Evolutionary conservation across 129 eudicot genomes (phyloP).

Genomic region (Tanacetum coccineum): DNA sequence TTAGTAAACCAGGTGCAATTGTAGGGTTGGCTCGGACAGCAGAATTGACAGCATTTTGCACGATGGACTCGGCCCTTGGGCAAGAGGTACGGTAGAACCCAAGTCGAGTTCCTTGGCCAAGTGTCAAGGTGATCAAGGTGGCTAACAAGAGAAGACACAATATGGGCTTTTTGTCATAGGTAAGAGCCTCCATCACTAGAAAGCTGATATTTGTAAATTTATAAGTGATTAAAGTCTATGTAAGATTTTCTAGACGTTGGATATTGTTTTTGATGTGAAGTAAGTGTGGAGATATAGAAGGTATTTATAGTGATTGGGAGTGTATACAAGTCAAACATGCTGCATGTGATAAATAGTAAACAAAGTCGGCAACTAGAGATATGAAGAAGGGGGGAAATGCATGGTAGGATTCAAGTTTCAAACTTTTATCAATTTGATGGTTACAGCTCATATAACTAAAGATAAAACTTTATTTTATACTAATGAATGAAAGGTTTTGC

Average conservation of each 20-base stretch:
- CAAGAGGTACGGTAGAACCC: constrained; percentile 49
- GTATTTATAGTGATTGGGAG: constrained; percentile 6
- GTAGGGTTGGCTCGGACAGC: constrained; percentile 35
- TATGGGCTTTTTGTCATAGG: not conserved
- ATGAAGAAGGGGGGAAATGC: not conserved
- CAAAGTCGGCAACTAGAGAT: constrained; percentile 15
- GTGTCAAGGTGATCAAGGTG: constrained; percentile 14
- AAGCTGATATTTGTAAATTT: not conserved
- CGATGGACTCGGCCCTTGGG: constrained; percentile 51
- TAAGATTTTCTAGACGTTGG: not conserved
- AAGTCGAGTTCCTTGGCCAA: constrained; percentile 36
- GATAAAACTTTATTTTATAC: too few species aligned
- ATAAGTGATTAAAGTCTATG: too few species aligned
- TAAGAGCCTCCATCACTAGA: constrained; percentile 7
- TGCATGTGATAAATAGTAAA: constrained; percentile 17
- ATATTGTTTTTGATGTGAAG: constrained; percentile 6
- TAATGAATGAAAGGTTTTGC: too few species aligned
- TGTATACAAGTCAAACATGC: constrained; percentile 13
- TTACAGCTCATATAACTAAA: constrained; percentile 3
- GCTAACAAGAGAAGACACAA: constrained; percentile 29
- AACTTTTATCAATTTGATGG: constrained; percentile 1
- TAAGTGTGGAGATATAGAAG: not conserved
- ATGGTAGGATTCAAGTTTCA: not conserved
- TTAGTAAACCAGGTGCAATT: constrained; percentile 21
- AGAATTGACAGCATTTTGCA: constrained; percentile 36